Percentiles rank a stretch among this genome's conserved stretches.
phyloP scores from a whole-genome alignment of 2,329 filamentous ascomycete genomes.

The Beauveria varroae region DNA sequence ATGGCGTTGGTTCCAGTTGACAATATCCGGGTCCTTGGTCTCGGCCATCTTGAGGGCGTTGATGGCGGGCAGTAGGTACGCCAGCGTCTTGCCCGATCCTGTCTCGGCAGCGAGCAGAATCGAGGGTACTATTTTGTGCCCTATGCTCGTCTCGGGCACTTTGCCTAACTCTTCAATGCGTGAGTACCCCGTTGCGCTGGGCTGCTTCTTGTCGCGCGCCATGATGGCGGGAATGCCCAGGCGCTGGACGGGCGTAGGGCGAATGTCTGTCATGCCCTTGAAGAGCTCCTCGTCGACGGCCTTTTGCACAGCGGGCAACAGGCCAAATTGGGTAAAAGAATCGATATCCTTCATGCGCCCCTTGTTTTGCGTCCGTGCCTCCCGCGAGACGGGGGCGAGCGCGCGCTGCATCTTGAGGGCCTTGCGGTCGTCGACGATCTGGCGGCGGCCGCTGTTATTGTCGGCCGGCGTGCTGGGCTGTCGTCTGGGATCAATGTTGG shows the following conservation, averaged over 20 bases:
- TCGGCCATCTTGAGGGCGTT: constrained; percentile 79
- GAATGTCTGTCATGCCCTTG: constrained; percentile 63
- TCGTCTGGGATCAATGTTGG: constrained; percentile 27
- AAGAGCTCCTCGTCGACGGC: constrained; percentile 69
- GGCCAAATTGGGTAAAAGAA: constrained; percentile 71
- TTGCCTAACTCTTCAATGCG: constrained; percentile 23
- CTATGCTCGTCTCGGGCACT: constrained; percentile 26
- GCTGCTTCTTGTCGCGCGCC: constrained; percentile 17
- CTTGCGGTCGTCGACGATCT: constrained; percentile 43
- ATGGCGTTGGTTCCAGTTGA: constrained; percentile 47
- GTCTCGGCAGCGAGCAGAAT: constrained; percentile 93
- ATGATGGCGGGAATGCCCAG: constrained; percentile 80
- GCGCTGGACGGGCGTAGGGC: constrained; percentile 82
- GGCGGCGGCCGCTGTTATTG: constrained; percentile 25
- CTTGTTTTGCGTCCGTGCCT: constrained; percentile 54
- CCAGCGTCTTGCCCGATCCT: constrained; percentile 91
- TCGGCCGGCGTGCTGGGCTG: constrained; percentile 15
- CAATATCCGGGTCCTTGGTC: constrained; percentile 48
- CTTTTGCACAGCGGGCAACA: constrained; percentile 64
- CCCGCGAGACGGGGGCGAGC: constrained; percentile 57
- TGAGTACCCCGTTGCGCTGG: too few relatives aligned
- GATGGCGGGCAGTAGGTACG: constrained; percentile 79
- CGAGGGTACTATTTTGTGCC: constrained; percentile 15
- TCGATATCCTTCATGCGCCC: constrained; percentile 44
- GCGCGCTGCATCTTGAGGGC: constrained; percentile 91